Conservation (phyloP, 1,139 yeast species). For the Arxiozyma bovina region DNA sequence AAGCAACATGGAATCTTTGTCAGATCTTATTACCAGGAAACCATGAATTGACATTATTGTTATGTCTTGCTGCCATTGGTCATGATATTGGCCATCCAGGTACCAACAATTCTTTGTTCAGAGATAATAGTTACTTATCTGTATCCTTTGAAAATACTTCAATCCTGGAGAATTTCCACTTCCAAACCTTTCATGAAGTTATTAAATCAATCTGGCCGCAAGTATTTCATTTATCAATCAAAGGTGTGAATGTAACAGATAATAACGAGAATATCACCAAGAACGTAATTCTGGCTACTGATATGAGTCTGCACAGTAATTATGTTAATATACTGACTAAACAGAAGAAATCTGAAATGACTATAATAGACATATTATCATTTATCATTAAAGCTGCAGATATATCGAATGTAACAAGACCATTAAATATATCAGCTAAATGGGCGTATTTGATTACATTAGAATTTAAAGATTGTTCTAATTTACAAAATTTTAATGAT, state of each 20-base stretch:
- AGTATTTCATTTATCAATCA: conserved; percentile 24
- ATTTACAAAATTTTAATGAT: conserved; percentile 30
- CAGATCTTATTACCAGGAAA: conserved; percentile 10
- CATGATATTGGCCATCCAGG: conserved; percentile 98
- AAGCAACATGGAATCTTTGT: conserved; percentile 48
- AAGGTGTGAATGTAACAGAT: too few relatives aligned
- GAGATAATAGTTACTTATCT: conserved; percentile 59
- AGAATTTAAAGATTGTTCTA: conserved; percentile 65
- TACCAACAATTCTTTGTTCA: conserved; percentile 64
- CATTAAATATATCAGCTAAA: conserved; percentile 62
- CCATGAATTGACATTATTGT: conserved; percentile 16
- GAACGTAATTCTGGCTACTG: conserved; percentile 70
- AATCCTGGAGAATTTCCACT: conserved; percentile 77
- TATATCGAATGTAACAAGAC: conserved; percentile 83
- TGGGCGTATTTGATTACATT: conserved; percentile 77
- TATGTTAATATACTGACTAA: conserved; percentile 40
- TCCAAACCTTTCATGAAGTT: conserved; percentile 58
- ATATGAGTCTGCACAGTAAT: conserved; percentile 83
- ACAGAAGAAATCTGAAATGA: conserved; percentile 8
- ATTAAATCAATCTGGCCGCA: conserved; percentile 57
- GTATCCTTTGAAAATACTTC: conserved; percentile 54
- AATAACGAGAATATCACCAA: conserved; percentile 17
- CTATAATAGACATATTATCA: conserved; percentile 40
- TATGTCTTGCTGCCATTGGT: conserved; percentile 78
- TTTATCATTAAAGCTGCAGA: conserved; percentile 86